A percentile compares a stretch with the other conserved stretches of the same genome.
Conservation (phyloP, 2,329 filamentous ascomycete genomes). For the Apiospora arundinis region DNA sequence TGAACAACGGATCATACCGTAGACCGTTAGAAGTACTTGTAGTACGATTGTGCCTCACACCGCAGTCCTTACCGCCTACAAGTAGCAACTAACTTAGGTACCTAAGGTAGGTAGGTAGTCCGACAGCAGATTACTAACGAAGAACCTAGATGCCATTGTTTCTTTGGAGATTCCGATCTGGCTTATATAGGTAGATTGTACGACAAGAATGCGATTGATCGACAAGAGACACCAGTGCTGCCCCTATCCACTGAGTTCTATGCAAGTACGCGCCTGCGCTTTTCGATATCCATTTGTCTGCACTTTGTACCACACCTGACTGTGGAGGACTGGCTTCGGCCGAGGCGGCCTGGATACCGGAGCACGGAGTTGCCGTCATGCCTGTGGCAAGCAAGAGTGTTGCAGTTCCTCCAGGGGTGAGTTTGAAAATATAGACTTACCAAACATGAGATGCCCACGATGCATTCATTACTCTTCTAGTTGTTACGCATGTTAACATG, state of each 20-base stretch:
- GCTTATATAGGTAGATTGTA: too few species aligned
- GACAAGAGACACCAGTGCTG: neutral
- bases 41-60: neutral
- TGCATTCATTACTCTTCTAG: neutral
- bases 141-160: neutral
- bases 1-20: neutral
- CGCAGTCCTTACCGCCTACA: neutral
- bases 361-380: neutral
- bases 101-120: neutral
- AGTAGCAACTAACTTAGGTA: too few species aligned
- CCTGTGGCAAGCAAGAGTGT: neutral
- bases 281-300: too few species aligned
- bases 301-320: too few species aligned
- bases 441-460: neutral
- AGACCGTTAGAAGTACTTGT: neutral
- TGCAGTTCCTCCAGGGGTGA: neutral
- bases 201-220: too few species aligned
- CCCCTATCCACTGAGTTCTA: neutral
- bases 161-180: neutral
- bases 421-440: neutral
- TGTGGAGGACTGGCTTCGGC: neutral
- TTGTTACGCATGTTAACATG: neutral
- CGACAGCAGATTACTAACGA: neutral
- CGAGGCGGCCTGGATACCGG: neutral
- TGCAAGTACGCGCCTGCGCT: too few species aligned